phyloP scores from a whole-genome alignment of 2,329 filamentous ascomycete genomes.

The Fusarium globosum region DNA sequence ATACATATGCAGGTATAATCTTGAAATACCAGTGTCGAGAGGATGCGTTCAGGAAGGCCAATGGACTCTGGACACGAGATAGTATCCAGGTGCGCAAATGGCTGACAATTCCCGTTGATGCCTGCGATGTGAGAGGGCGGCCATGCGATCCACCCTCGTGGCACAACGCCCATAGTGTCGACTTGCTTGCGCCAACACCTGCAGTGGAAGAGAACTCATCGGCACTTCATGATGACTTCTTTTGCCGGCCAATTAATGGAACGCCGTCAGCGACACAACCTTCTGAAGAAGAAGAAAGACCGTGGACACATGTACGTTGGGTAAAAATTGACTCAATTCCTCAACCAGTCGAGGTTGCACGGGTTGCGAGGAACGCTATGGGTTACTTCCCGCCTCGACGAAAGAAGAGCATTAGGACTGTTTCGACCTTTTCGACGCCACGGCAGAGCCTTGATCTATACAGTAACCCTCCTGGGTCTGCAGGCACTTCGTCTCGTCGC shows the following conservation, averaged over 20 bases:
- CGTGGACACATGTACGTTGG: conserved; percentile 92
- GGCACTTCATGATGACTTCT: conserved; percentile 55
- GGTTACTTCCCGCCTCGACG: conserved; percentile 93
- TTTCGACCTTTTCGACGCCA: conserved; percentile 75
- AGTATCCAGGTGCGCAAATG: conserved; percentile 85
- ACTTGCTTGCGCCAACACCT: conserved; percentile 65
- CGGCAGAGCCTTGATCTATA: conserved; percentile 72
- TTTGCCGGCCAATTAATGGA: conserved; percentile 51
- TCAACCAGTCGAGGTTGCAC: conserved; percentile 84
- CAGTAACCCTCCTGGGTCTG: conserved; percentile 55
- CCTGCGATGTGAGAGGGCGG: conserved; percentile 84
- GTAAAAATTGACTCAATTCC: conserved; percentile 77
- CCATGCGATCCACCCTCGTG: conserved; percentile 66
- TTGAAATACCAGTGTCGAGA: conserved; percentile 90
- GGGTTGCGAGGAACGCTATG: conserved; percentile 81
- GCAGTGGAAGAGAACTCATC: conserved; percentile 43
- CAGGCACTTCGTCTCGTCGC: conserved; percentile 53
- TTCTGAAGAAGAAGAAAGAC: conserved; percentile 65
- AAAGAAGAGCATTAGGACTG: conserved; percentile 81
- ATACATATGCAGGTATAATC: conserved; percentile 91
- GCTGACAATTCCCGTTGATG: conserved; percentile 87
- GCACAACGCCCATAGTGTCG: conserved; percentile 55
- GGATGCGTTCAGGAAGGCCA: conserved; percentile 84
- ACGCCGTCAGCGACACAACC: conserved; percentile 43
- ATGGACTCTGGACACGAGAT: conserved; percentile 95